Conservation (phyloP, 129 eudicot species). For the Flaveria ramosissima region DNA sequence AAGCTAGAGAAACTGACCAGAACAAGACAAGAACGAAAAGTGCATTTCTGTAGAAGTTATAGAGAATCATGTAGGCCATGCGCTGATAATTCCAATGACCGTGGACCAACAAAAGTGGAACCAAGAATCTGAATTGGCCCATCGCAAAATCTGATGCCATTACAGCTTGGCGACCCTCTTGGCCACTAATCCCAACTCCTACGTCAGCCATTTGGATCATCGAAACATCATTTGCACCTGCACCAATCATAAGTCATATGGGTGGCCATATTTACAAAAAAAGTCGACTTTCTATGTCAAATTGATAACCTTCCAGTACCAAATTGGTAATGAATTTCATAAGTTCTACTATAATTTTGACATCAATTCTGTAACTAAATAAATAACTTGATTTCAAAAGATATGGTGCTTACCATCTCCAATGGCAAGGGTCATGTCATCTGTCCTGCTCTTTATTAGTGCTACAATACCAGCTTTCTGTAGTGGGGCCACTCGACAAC, state of each 20-base stretch:
- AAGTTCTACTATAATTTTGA: not conserved
- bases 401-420: slow-evolving; percentile 75
- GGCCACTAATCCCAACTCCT: slow-evolving; percentile 97
- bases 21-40: slow-evolving; percentile 79
- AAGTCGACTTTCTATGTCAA: not conserved
- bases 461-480: slow-evolving; percentile 98
- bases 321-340: not conserved
- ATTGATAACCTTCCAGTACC: not conserved
- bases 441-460: slow-evolving; percentile 79
- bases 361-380: slow-evolving; percentile 1
- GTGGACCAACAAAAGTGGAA: slow-evolving; percentile 86
- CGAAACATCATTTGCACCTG: slow-evolving; percentile 99
- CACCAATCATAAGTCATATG: slow-evolving; percentile 12
- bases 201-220: slow-evolving; percentile 99
- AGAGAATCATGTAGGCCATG: slow-evolving; percentile 87
- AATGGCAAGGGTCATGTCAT: slow-evolving; percentile 95
- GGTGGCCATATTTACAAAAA: not conserved
- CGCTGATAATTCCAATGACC: slow-evolving; percentile 99
- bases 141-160: slow-evolving; percentile 99
- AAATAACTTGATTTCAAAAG: not conserved
- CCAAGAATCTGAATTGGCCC: slow-evolving; percentile 95
- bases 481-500: slow-evolving; percentile 97
- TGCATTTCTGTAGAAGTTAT: slow-evolving; percentile 95
- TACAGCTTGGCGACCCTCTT: slow-evolving; percentile 99
- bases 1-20: slow-evolving; percentile 57